phyloP scores from a whole-genome alignment of 257 asterid species.

The Ajuga chamaepitys region DNA sequence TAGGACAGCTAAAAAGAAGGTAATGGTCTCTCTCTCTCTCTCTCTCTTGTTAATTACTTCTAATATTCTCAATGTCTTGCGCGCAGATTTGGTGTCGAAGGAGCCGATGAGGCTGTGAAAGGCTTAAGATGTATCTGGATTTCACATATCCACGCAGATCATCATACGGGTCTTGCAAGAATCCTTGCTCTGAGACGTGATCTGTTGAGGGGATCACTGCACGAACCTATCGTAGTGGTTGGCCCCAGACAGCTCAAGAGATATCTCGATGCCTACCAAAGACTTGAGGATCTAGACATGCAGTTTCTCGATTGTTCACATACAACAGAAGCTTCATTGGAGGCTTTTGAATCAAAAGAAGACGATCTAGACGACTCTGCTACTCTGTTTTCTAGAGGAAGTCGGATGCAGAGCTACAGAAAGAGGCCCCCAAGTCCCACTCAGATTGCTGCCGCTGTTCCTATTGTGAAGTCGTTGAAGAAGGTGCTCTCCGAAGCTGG shows the following conservation, averaged over 20 bases:
- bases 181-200: constrained; percentile 74
- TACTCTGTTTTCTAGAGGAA: constrained; percentile 52
- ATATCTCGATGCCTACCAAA: constrained; percentile 87
- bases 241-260: constrained; percentile 91
- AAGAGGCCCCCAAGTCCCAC: constrained; percentile 44
- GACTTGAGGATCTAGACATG: constrained; percentile 89
- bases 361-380: constrained; percentile 26
- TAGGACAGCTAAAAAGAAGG: constrained; percentile 97
- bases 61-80: neutral
- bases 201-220: constrained; percentile 50
- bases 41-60: neutral
- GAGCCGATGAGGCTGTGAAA: constrained; percentile 76
- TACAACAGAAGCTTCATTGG: constrained; percentile 55
- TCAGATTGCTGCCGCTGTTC: constrained; percentile 29
- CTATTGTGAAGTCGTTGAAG: constrained; percentile 39
- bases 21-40: constrained; percentile 1
- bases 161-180: constrained; percentile 94
- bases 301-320: constrained; percentile 78
- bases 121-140: constrained; percentile 82
- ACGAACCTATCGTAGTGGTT: constrained; percentile 62
- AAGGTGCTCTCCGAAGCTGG: constrained; percentile 60
- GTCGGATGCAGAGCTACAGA: constrained; percentile 68
- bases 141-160: constrained; percentile 98
- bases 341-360: constrained; percentile 33
- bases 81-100: constrained; percentile 69